Evolutionary conservation across 2,329 filamentous ascomycete genomes (phyloP), one percentile per base, ranked within the genome.

Genomic region (Shiraia sp.): DNA sequence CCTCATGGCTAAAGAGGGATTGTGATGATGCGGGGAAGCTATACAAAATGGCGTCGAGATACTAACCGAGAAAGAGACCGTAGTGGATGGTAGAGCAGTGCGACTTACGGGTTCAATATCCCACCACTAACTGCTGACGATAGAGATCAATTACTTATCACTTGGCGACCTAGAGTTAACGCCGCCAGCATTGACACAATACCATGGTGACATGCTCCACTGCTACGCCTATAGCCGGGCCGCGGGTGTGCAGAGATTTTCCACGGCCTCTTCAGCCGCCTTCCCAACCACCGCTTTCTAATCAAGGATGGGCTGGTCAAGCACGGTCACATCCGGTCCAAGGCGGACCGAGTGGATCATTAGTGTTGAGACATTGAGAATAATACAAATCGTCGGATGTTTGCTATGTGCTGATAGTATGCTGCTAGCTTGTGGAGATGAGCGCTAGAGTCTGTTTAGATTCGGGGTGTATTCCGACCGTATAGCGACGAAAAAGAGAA

Each of bases 161-260:
- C n/a, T n/a, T n/a, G n/a, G n/a, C n/a, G n/a, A n/a, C n/a, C n/a
- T n/a, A n/a, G n/a, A n/a, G n/a, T n/a, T n/a, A n/a, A n/a, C n/a
- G n/a, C n/a, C n/a, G n/a, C n/a, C n/a, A n/a, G n/a, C n/a, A n/a
- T n/a, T n/a, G n/a, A n/a, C n/a, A n/a, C n/a, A n/a, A n/a, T n/a
- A n/a, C n/a, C n/a, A n/a, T n/a, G n/a, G n/a, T n/a, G n/a, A n/a
- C n/a, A n/a, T n/a, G n/a, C n/a, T n/a, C n/a, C n/a, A n/a, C n/a
- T n/a, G n/a, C 37, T 34, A 42, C 50, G 48, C 49, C 34, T 43
- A 32, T 26, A 38, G 46, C 54, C 55, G 55, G 55, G 48, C 50
- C 54, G 50, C 47, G 32, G 39, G 39, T 41, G 40, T 51, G 55
- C 55, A 58, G 55, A 56, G 47, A 58, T 54, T 58, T 56, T 50